A percentile compares a stretch with the other conserved stretches of the same genome.
These are phyloP conservation scores for Stentor coeruleus DNA, from an alignment of 73 alveolate species.

Conservation along the genomic window DNA sequence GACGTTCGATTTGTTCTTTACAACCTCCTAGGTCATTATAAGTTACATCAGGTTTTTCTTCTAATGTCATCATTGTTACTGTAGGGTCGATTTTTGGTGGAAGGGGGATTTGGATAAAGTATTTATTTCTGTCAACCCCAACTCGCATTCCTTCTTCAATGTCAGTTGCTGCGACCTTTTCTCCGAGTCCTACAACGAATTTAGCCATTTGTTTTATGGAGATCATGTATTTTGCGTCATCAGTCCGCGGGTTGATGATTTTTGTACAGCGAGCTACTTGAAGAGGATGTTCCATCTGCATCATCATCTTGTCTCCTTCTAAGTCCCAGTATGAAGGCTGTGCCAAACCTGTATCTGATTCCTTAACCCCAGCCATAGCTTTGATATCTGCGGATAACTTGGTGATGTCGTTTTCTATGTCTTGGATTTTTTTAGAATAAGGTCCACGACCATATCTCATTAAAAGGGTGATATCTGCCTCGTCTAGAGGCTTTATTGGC, in stretches of 20 bases:
- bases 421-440: constrained; percentile 73
- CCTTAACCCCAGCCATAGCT: constrained; percentile 22
- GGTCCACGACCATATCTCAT: constrained; percentile 97
- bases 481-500: constrained; percentile 54
- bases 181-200: constrained; percentile 97
- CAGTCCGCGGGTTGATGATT: constrained; percentile 92
- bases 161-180: constrained; percentile 99
- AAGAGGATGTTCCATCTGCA: constrained; percentile 81
- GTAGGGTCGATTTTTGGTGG: constrained; percentile 99
- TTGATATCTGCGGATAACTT: constrained; percentile 73
- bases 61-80: constrained; percentile 99
- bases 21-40: constrained; percentile 99
- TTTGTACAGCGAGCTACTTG: constrained; percentile 95
- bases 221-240: constrained; percentile 85
- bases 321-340: constrained; percentile 93
- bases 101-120: constrained; percentile 92
- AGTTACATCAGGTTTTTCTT: constrained; percentile 99
- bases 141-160: constrained; percentile 99
- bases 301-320: constrained; percentile 78
- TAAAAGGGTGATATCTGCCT: constrained; percentile 80
- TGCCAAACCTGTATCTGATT: constrained; percentile 89
- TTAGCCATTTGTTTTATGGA: constrained; percentile 97
- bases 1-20: constrained; percentile 70
- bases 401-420: constrained; percentile 83
- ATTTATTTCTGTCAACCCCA: constrained; percentile 55